These are phyloP conservation scores for Erysimum cheiranthoides DNA, from an alignment of 345 rosid genomes.

Conservation along the genomic window DNA sequence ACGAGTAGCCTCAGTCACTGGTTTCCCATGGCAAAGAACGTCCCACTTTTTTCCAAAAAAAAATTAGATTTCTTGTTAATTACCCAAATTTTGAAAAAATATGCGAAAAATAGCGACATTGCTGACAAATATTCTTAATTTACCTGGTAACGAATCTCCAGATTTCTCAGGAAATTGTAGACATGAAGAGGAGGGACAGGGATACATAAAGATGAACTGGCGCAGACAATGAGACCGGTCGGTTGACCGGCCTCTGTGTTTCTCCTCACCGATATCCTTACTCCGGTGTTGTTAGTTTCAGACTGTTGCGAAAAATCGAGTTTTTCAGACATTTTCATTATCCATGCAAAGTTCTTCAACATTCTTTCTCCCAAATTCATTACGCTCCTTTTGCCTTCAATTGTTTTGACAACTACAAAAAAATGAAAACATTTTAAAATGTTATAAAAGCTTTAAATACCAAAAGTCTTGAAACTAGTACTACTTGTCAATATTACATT, in stretches of 20 bases:
- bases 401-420: conserved; percentile 40
- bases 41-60: conserved; percentile 69
- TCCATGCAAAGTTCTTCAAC: conserved; percentile 62
- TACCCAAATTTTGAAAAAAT: neutral
- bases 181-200: conserved; percentile 54
- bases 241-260: conserved; percentile 61
- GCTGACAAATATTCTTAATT: neutral
- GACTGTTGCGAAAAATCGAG: conserved; percentile 54
- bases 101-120: neutral
- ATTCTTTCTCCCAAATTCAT: conserved; percentile 68
- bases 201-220: conserved; percentile 77
- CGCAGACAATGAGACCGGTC: conserved; percentile 58
- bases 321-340: conserved; percentile 56
- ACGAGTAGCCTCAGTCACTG: conserved; percentile 53
- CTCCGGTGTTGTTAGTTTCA: conserved; percentile 53
- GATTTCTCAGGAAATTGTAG: conserved; percentile 58
- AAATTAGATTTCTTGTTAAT: conserved; percentile 1
- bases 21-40: conserved; percentile 59
- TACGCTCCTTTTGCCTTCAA: conserved; percentile 55
- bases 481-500: neutral
- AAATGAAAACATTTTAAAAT: conserved; percentile 1
- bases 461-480: neutral
- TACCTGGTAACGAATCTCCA: conserved; percentile 59
- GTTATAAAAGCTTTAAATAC: neutral
- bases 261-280: conserved; percentile 56